A percentile compares a stretch with the other conserved stretches of the same genome.
phyloP scores from a whole-genome alignment of 257 asterid genomes.

The Salvia hispanica region DNA sequence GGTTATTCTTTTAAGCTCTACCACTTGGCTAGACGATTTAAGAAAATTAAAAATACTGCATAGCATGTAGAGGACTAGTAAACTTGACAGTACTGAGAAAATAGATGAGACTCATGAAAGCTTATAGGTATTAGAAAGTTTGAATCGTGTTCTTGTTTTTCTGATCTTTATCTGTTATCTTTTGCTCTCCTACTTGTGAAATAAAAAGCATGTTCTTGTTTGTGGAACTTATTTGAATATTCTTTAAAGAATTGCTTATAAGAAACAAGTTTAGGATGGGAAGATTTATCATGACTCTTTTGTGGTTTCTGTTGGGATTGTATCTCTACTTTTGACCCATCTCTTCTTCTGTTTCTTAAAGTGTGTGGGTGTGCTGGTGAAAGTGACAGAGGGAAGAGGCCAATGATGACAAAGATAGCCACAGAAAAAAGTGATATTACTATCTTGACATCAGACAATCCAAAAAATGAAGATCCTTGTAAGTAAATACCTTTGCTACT shows the following conservation, averaged over 20 bases:
- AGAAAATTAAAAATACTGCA: background rate
- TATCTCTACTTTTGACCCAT: slow-evolving; percentile 34
- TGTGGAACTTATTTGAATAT: background rate
- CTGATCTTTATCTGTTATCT: background rate
- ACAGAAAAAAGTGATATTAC: slow-evolving; percentile 89
- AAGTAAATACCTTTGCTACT: slow-evolving; percentile 40
- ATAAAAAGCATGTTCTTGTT: background rate
- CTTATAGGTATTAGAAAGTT: slow-evolving; percentile 3
- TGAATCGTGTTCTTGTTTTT: background rate
- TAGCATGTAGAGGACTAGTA: slow-evolving; percentile 9
- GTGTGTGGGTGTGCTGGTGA: slow-evolving; percentile 92
- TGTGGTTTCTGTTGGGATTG: slow-evolving; percentile 6
- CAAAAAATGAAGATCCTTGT: slow-evolving; percentile 89
- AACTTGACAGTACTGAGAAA: background rate
- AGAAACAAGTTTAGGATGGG: slow-evolving; percentile 5
- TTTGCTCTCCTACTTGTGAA: background rate
- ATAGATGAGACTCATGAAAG: background rate
- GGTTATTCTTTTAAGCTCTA: background rate
- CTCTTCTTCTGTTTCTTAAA: slow-evolving; percentile 37
- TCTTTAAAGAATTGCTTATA: background rate
- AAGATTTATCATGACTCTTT: background rate
- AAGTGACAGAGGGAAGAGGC: slow-evolving; percentile 88
- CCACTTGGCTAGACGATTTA: background rate
- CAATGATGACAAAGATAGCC: slow-evolving; percentile 88
- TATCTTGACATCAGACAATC: slow-evolving; percentile 87